Percentiles rank a stretch among this genome's conserved stretches.
phyloP scores from a whole-genome alignment of 2,329 filamentous ascomycete genomes.

The Seiridium cupressi region DNA sequence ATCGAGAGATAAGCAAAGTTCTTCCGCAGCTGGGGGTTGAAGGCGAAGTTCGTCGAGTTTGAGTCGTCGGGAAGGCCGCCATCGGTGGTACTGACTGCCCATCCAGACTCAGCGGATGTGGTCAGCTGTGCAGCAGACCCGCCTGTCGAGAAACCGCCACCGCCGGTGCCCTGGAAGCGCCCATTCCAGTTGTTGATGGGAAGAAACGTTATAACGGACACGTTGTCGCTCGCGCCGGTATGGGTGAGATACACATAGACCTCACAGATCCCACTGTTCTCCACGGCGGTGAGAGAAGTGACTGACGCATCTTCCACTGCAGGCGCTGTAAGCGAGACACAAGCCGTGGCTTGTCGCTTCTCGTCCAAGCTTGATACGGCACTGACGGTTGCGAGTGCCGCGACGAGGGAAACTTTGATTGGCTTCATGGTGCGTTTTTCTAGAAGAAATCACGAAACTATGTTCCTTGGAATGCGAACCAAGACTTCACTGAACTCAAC shows the following conservation, averaged over 20 bases:
- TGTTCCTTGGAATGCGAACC: too few relatives aligned
- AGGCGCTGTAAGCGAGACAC: background rate
- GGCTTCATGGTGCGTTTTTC: too few relatives aligned
- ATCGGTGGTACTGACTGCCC: constrained; percentile 23
- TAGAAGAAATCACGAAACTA: too few relatives aligned
- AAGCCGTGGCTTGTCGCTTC: background rate
- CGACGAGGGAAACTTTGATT: too few relatives aligned
- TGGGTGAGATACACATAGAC: constrained; percentile 4
- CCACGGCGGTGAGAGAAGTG: background rate
- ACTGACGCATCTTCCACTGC: background rate
- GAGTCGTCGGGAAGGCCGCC: constrained; percentile 17
- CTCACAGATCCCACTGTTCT: background rate
- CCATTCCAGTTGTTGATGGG: constrained; percentile 24
- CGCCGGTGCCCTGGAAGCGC: constrained; percentile 27
- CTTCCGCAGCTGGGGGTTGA: constrained; percentile 15
- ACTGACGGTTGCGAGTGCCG: background rate
- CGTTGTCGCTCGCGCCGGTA: background rate
- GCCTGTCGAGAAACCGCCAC: constrained; percentile 26
- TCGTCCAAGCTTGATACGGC: background rate
- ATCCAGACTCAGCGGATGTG: constrained; percentile 15
- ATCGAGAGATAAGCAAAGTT: constrained; percentile 25
- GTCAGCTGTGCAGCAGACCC: constrained; percentile 13
- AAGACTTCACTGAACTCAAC: too few relatives aligned
- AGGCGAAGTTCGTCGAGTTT: constrained; percentile 15
- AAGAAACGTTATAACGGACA: background rate